Evolutionary conservation across 495 filamentous ascomycete species (phyloP).

Genomic region (Evernia prunastri): DNA sequence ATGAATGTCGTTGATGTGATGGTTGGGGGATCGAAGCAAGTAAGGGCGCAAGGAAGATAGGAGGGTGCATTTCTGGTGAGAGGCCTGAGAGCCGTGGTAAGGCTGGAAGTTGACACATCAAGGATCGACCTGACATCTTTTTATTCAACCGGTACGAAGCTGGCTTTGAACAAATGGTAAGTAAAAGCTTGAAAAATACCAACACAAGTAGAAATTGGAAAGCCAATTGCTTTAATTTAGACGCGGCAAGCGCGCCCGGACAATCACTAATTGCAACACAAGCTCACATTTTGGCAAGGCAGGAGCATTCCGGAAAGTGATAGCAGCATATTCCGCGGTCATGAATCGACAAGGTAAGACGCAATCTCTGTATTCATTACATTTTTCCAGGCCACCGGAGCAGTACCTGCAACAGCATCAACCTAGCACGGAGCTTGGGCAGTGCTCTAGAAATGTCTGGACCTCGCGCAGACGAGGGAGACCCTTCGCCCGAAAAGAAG

Average conservation of each 20-base stretch:
- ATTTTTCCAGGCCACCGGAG: neutral
- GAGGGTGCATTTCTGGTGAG: slow-evolving; percentile 8
- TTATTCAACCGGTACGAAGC: neutral
- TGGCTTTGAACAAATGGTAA: neutral
- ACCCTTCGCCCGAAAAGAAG: neutral
- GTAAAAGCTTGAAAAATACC: neutral
- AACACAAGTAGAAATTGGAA: no score
- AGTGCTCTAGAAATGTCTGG: slow-evolving; percentile 5
- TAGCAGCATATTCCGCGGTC: neutral
- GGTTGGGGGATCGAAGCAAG: slow-evolving; percentile 8
- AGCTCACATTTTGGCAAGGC: slow-evolving; percentile 7
- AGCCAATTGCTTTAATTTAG: no score
- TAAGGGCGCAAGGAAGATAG: slow-evolving; percentile 21
- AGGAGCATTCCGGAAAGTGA: neutral
- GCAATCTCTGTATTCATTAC: neutral
- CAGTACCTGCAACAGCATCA: slow-evolving; percentile 1
- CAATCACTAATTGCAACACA: slow-evolving; percentile 6
- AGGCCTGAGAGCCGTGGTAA: neutral
- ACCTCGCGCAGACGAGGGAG: neutral
- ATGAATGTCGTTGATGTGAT: slow-evolving; percentile 20
- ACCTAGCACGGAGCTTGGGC: neutral
- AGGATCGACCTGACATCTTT: neutral
- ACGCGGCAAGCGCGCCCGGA: slow-evolving; percentile 14
- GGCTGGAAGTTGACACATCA: neutral
- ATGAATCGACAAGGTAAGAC: slow-evolving; percentile 30